Conservation (phyloP, 331 rosid species). For the Cydonia oblonga region DNA sequence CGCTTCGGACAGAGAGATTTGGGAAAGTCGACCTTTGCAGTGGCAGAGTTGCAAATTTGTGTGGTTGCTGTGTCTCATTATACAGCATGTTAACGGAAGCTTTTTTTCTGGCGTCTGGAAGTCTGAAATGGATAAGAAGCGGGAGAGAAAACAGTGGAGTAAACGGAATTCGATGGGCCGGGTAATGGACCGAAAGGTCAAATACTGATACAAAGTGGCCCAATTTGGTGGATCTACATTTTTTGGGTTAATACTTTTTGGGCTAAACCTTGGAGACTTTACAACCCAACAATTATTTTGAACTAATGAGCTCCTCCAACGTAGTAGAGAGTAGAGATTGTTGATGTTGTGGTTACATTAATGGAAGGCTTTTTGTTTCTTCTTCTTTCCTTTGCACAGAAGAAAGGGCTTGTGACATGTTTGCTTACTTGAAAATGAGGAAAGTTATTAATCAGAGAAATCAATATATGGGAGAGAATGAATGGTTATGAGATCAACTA, state of each 20-base stretch:
- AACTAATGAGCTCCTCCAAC: not conserved
- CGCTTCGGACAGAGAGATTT: slow-evolving; percentile 44
- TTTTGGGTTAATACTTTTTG: not conserved
- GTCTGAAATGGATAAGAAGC: not conserved
- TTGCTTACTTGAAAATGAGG: not conserved
- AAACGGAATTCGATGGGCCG: not conserved
- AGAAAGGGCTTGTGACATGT: no score
- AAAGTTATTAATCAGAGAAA: not conserved
- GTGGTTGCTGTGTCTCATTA: not conserved
- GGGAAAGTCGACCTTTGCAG: slow-evolving; percentile 56
- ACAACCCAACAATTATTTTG: not conserved
- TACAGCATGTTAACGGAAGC: not conserved
- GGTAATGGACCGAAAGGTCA: not conserved
- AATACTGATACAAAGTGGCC: not conserved
- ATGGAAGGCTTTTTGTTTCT: no score
- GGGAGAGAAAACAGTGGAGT: not conserved
- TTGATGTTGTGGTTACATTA: no score
- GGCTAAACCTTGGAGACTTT: not conserved
- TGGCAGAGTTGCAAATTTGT: slow-evolving; percentile 14
- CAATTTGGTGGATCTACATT: not conserved
- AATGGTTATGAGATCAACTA: not conserved
- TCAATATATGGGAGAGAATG: not conserved
- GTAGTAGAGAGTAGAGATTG: not conserved
- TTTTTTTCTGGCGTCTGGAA: not conserved
- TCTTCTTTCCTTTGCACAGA: no score